Base-by-base conservation (phyloP, 352 stramenopile species). In the Hyaloperonospora arabidopsidis region DNA sequence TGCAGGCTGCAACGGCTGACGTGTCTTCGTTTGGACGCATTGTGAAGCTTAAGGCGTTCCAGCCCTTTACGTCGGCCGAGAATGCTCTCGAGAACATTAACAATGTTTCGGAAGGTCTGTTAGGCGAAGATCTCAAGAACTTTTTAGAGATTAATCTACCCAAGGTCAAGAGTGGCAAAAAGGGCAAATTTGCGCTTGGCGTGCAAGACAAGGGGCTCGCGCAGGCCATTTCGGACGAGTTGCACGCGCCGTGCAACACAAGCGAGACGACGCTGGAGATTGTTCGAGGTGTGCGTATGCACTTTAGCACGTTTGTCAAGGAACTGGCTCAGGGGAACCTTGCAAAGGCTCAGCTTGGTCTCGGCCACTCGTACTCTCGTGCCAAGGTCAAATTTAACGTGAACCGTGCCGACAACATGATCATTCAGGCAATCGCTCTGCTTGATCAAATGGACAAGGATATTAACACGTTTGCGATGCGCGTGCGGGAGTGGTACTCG, bases 381-480 rank as follows among this genome's bases (percentile, higher is more conserved):
- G 93, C 85, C 53, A 98, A 99, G 84, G 85, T 95, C 47, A 99
- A 99, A 87, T 99, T 99, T 76, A 99, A 99, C 77, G 97, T 98
- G 49, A 98, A 97, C 72, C 85, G 96, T 40, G 94, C 93, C 17
- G 97, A 99, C 73, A 99, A 99, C 76, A 99, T 99, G 97, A 99
- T 99, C 71, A 99, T 99, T 74, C 97, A 99, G 77, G 93, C 87
- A 32, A 99, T 99, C 70, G 96, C 89, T 57, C 80, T 99, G 19
- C 79, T 99, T 13, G 97, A 99, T 82, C 96, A 99, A 63, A 87
- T 99, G 82, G 97, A 99, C 82, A 99, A 99, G 84, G 97, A 99
- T 78, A 89, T 99, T 49, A 99, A 99, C 78, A 99, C 97, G 47
- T 99, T 99, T 72, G 93, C 96, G 48, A 99, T 99, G 97, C 88